These are phyloP conservation scores for Otatea glauca DNA, from an alignment of 176 grass and related monocot species.

Conservation along the genomic window DNA sequence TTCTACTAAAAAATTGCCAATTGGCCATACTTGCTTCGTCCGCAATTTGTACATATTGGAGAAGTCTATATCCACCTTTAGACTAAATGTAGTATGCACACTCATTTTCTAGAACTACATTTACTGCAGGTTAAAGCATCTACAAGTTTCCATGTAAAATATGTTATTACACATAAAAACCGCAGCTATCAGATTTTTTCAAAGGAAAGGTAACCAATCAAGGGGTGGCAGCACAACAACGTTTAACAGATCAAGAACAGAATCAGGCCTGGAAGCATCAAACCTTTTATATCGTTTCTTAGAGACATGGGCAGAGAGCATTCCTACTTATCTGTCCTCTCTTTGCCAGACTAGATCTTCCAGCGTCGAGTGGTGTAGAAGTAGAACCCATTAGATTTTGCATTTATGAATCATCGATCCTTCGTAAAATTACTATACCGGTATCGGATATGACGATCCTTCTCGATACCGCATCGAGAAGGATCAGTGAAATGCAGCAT, in stretches of 20 bases:
- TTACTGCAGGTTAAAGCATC: not conserved
- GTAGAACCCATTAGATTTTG: slow-evolving; percentile 88
- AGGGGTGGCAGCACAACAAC: not conserved
- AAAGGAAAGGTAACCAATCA: not conserved
- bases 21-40: not conserved
- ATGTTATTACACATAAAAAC: not conserved
- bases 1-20: not conserved
- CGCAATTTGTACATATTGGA: not conserved
- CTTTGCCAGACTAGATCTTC: slow-evolving; percentile 71
- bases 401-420: not conserved
- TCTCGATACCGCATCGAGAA: too few relatives aligned
- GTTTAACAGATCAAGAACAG: not conserved
- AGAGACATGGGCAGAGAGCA: slow-evolving; percentile 81
- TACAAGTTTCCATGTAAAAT: not conserved
- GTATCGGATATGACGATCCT: too few relatives aligned
- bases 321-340: slow-evolving; percentile 89
- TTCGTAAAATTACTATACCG: too few relatives aligned
- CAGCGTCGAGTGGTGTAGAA: slow-evolving; percentile 67
- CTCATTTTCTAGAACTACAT: not conserved
- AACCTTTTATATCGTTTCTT: slow-evolving; percentile 96
- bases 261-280: slow-evolving; percentile 20
- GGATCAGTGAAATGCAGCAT: too few relatives aligned
- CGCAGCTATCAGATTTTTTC: not conserved
- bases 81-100: not conserved
- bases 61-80: not conserved